phyloP scores from a whole-genome alignment of 169 alveolate species.

The Cryptosporidium tyzzeri region DNA sequence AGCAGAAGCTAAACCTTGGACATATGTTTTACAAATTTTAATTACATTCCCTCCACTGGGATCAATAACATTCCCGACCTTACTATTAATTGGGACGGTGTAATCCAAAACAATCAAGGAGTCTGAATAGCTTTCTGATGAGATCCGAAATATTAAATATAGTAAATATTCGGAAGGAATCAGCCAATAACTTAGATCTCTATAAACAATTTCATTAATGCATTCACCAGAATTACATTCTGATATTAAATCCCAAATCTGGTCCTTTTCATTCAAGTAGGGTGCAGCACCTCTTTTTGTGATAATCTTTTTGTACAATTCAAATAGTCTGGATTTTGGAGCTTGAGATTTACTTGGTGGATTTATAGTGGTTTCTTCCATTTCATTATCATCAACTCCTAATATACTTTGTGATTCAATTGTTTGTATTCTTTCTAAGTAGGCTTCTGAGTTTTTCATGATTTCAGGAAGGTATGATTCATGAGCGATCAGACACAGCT shows the following conservation, averaged over 20 bases:
- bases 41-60: slow-evolving; percentile 10
- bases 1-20: slow-evolving; percentile 3
- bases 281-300: slow-evolving; percentile 27
- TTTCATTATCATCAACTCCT: neutral
- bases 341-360: slow-evolving; percentile 3
- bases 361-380: neutral
- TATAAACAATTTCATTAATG: slow-evolving; percentile 40
- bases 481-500: slow-evolving; percentile 48
- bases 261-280: slow-evolving; percentile 15
- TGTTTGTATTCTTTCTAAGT: slow-evolving; percentile 40
- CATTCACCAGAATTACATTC: slow-evolving; percentile 42
- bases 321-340: slow-evolving; percentile 18
- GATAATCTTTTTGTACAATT: slow-evolving; percentile 21
- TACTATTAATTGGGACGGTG: neutral
- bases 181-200: slow-evolving; percentile 48
- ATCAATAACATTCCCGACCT: slow-evolving; percentile 36
- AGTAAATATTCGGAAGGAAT: slow-evolving; percentile 24
- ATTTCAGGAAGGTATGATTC: slow-evolving; percentile 45
- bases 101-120: slow-evolving; percentile 17
- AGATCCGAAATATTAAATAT: slow-evolving; percentile 8
- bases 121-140: slow-evolving; percentile 42
- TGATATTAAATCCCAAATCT: slow-evolving; percentile 29
- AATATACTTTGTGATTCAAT: neutral
- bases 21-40: slow-evolving; percentile 30
- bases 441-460: slow-evolving; percentile 28